These are phyloP conservation scores for Leucocoprinus leucothites DNA, from an alignment of 768 basidiomycete species.

Conservation along the genomic window DNA sequence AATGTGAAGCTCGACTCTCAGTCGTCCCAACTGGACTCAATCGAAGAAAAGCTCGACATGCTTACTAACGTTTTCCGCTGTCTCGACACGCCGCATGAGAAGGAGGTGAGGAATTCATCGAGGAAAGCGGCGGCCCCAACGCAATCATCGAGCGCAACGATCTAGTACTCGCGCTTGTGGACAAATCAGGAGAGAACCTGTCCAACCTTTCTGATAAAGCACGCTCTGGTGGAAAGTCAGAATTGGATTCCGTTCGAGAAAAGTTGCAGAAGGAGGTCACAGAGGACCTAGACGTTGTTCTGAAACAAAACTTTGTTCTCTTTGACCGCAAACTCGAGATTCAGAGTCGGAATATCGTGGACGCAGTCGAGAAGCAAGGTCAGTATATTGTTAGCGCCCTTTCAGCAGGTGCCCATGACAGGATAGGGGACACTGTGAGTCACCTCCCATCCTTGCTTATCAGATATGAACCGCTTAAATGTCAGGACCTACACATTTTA, in stretches of 20 bases:
- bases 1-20: conserved; percentile 28
- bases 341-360: conserved; percentile 29
- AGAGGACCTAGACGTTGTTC: conserved; percentile 34
- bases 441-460: background rate
- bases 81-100: conserved; percentile 36
- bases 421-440: conserved; percentile 37
- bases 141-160: conserved; percentile 30
- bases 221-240: background rate
- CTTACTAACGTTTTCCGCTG: conserved; percentile 28
- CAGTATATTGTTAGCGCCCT: background rate
- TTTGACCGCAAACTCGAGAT: conserved; percentile 48
- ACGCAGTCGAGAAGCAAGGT: conserved; percentile 15
- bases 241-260: conserved; percentile 17
- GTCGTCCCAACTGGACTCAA: conserved; percentile 15
- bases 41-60: conserved; percentile 30
- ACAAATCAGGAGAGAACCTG: conserved; percentile 28
- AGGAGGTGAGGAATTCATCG: conserved; percentile 34
- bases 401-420: conserved; percentile 37
- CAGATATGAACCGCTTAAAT: background rate
- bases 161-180: conserved; percentile 27
- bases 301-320: conserved; percentile 34
- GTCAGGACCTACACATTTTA: conserved; percentile 8
- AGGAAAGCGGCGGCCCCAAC: conserved; percentile 35
- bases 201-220: conserved; percentile 19
- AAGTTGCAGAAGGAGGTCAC: conserved; percentile 30